Percentiles rank a stretch among this genome's conserved stretches.
These are phyloP conservation scores for Colletotrichum godetiae DNA, from an alignment of 2,329 filamentous ascomycete species.

Conservation along the genomic window DNA sequence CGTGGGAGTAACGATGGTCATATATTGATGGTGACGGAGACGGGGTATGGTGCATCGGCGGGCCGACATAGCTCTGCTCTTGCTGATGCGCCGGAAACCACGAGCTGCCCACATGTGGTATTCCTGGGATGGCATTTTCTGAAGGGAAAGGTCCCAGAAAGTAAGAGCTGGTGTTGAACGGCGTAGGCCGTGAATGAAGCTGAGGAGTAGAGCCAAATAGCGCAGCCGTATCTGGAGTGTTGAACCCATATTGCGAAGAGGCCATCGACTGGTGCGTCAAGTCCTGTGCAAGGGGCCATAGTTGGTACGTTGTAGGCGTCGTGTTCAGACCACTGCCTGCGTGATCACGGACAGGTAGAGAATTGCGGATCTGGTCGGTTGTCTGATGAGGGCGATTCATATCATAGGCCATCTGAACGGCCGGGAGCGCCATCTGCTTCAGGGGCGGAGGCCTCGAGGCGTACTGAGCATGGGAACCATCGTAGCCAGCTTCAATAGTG, in stretches of 20 bases:
- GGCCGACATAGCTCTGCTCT: constrained; percentile 28
- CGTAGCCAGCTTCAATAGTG: constrained; percentile 91
- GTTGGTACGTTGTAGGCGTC: constrained; percentile 7
- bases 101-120: constrained; percentile 14
- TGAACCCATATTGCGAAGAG: constrained; percentile 6
- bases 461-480: constrained; percentile 82
- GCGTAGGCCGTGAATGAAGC: neutral
- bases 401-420: constrained; percentile 42
- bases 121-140: constrained; percentile 1
- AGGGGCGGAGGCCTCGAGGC: constrained; percentile 78
- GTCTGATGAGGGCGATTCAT: constrained; percentile 35
- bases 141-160: neutral
- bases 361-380: constrained; percentile 4
- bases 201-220: constrained; percentile 5
- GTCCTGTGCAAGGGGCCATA: constrained; percentile 15
- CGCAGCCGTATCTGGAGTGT: neutral
- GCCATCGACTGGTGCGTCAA: constrained; percentile 1
- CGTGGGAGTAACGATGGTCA: constrained; percentile 19
- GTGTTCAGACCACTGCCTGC: neutral
- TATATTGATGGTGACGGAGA: constrained; percentile 24
- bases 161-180: neutral
- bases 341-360: constrained; percentile 1
- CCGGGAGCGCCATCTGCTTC: constrained; percentile 85
- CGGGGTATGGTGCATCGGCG: constrained; percentile 18
- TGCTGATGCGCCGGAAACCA: constrained; percentile 19